Evolutionary conservation across 2,329 filamentous ascomycete species (phyloP).

Genomic region (Coleophoma crateriformis): DNA sequence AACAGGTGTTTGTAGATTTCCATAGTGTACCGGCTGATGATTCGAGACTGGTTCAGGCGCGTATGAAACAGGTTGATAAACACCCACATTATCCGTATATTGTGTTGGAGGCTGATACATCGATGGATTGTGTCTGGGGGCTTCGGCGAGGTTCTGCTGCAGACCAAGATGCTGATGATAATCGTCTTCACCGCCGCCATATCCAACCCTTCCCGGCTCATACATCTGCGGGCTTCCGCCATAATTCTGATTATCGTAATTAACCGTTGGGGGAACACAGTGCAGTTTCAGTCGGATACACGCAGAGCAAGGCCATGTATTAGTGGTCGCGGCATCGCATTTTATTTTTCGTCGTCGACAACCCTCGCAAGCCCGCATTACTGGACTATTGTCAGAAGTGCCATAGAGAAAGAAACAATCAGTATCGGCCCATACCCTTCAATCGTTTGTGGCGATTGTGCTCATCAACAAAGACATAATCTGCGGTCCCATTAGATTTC

Average conservation of each 20-base stretch:
- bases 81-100: conserved; percentile 37
- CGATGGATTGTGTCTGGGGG: conserved; percentile 29
- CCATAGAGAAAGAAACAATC: no score
- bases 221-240: conserved; percentile 28
- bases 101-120: conserved; percentile 43
- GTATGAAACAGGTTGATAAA: conserved; percentile 33
- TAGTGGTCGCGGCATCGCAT: conserved; percentile 94
- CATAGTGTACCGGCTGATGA: conserved; percentile 45
- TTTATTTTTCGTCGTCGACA: conserved; percentile 95
- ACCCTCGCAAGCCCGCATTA: conserved; percentile 96
- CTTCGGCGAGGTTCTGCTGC: conserved; percentile 34
- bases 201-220: conserved; percentile 42
- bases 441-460: conserved; percentile 96
- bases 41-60: conserved; percentile 32
- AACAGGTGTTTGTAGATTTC: conserved; percentile 42
- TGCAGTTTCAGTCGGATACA: conserved; percentile 89
- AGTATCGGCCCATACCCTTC: conserved; percentile 59
- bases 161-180: conserved; percentile 50
- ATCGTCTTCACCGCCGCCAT: conserved; percentile 38
- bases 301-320: conserved; percentile 94
- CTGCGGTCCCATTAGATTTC: conserved; percentile 41
- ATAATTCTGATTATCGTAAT: conserved; percentile 25
- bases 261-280: conserved; percentile 68
- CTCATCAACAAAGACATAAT: conserved; percentile 98
- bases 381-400: conserved; percentile 36